Percentiles rank a stretch among this genome's conserved stretches.
Conservation (phyloP, 257 asterid genomes). For the Hygrophila difformis region DNA sequence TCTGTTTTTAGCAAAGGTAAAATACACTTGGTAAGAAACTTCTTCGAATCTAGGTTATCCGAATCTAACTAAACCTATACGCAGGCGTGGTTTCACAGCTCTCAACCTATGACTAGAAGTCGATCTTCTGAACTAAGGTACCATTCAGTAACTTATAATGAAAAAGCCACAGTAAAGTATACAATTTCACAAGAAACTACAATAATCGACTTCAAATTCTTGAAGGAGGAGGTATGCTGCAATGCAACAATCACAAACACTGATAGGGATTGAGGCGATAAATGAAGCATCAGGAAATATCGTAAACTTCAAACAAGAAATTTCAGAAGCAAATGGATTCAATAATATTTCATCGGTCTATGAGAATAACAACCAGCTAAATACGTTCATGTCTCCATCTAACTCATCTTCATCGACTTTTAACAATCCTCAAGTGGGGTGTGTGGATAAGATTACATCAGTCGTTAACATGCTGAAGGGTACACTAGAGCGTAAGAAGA, state of each 20-base stretch:
- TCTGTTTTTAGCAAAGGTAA: conserved; percentile 62
- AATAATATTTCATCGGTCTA: conserved; percentile 6
- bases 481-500: conserved; percentile 45
- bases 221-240: conserved; percentile 77
- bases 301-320: conserved; percentile 29
- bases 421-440: conserved; percentile 36
- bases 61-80: too few species aligned
- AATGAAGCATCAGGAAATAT: conserved; percentile 29
- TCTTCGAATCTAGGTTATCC: too few species aligned
- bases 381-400: conserved; percentile 34
- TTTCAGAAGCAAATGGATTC: conserved; percentile 14
- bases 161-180: too few species aligned
- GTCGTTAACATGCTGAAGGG: conserved; percentile 92
- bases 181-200: neutral
- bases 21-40: neutral
- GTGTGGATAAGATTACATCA: conserved; percentile 54
- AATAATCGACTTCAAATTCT: conserved; percentile 9
- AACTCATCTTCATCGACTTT: conserved; percentile 50
- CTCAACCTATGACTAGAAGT: conserved; percentile 81
- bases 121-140: conserved; percentile 18
- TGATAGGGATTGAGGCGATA: conserved; percentile 47
- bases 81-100: conserved; percentile 89
- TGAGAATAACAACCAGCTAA: conserved; percentile 24
- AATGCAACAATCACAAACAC: conserved; percentile 54
- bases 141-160: too few species aligned